A percentile compares a stretch with the other conserved stretches of the same genome.
Conservation (phyloP, 257 asterid genomes). For the Fraxinus cuspidata region DNA sequence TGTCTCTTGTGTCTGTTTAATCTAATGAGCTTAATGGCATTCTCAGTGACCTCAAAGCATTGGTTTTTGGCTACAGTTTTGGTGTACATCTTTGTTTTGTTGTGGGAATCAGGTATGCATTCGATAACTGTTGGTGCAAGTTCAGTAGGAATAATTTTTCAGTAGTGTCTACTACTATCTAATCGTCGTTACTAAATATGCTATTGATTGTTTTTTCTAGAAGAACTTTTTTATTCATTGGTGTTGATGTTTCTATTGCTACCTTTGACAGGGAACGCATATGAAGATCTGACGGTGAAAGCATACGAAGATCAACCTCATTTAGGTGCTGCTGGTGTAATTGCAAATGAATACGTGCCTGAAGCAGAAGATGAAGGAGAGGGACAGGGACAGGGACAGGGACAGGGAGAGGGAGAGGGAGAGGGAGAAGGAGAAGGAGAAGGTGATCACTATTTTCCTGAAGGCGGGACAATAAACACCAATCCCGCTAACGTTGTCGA, state of each 20-base stretch:
- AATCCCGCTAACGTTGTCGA: conserved; percentile 40
- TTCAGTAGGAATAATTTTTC: too few species aligned
- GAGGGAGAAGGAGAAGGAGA: neutral
- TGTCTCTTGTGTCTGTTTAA: neutral
- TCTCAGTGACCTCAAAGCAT: conserved; percentile 29
- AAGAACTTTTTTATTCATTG: neutral
- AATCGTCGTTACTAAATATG: neutral
- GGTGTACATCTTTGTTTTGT: conserved; percentile 35
- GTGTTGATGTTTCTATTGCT: neutral
- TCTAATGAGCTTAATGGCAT: conserved; percentile 38
- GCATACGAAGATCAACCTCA: conserved; percentile 44
- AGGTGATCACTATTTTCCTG: conserved; percentile 30
- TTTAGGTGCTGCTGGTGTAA: conserved; percentile 63
- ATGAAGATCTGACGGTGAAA: conserved; percentile 44
- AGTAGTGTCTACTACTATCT: neutral
- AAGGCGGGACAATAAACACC: conserved; percentile 39
- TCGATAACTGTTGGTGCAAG: conserved; percentile 3
- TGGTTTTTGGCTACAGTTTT: conserved; percentile 31
- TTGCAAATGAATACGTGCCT: conserved; percentile 59
- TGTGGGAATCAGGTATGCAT: conserved; percentile 43
- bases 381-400: too few species aligned
- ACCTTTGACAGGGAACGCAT: conserved; percentile 47
- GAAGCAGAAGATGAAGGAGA: conserved; percentile 47
- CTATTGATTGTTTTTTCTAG: neutral
- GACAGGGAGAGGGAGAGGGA: too few species aligned